Evolutionary conservation across 225 moss, liverwort and hornwort species (phyloP).

Genomic region (Bryoerythrophyllum caledonicum): DNA sequence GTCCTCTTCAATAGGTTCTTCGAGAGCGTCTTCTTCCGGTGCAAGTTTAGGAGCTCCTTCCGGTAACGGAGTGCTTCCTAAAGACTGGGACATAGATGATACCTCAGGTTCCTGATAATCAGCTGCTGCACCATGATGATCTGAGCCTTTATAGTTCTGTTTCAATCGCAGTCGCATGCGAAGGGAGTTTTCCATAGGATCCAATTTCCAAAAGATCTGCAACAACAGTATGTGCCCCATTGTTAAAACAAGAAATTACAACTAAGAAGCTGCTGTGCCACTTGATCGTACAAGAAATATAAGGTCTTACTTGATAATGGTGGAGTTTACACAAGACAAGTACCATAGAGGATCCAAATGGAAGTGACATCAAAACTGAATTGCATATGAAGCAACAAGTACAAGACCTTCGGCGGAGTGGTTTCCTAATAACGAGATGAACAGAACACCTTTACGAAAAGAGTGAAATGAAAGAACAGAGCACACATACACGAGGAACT

Average conservation of each 20-base stretch:
- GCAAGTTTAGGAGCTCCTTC: constrained; percentile 80
- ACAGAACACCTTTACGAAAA: not conserved
- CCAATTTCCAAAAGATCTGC: constrained; percentile 86
- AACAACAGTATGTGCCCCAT: constrained; percentile 1
- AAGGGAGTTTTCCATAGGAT: constrained; percentile 78
- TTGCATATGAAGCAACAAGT: not conserved
- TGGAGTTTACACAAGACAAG: constrained; percentile 1
- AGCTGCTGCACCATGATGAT: constrained; percentile 86
- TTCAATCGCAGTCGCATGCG: constrained; percentile 91
- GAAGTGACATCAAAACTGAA: not conserved
- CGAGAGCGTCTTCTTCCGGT: constrained; percentile 66
- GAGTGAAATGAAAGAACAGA: not conserved
- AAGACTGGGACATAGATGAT: constrained; percentile 31
- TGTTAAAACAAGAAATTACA: not conserved
- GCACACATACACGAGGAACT: constrained; percentile 55
- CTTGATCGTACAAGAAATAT: not conserved
- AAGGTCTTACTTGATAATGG: constrained; percentile 3
- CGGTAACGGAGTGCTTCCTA: constrained; percentile 61
- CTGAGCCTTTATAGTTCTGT: constrained; percentile 81
- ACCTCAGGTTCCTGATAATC: constrained; percentile 64
- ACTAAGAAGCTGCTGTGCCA: not conserved
- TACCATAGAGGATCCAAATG: not conserved
- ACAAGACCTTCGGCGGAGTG: not conserved
- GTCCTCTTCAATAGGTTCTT: constrained; percentile 57
- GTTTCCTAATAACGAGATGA: not conserved